Base-by-base conservation (phyloP, 2,329 filamentous ascomycete genomes). In the Xylaria sp. region DNA sequence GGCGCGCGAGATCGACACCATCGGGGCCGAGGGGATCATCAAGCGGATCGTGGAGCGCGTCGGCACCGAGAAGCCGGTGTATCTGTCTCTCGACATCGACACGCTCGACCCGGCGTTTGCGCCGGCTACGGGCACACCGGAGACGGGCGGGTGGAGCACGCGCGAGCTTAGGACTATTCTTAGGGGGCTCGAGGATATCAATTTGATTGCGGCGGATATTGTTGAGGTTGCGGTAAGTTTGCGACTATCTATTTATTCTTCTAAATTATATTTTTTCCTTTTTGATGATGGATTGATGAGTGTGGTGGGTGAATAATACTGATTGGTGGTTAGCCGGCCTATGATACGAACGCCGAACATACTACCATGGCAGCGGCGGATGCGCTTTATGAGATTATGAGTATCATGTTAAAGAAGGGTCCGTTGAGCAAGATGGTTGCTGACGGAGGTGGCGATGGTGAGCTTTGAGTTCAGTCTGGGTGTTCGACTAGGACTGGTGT, bases 61-160 rank as follows among this genome's bases (percentile, higher is more conserved):
- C 20, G 92, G 92, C 9, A 91, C 90, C 25, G 85, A 86, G 63
- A 90, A 89, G 69, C 93, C 93, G 0, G 92, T 96, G 0, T 97
- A 97, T 77, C 82, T 97, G 39, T 92, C 89, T 7, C 90, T 97
- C 56, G 94, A 97, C 77, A 97, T 97, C 75, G 94, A 97, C 77
- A 94, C 93, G 0, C 84, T 97, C 3, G 94, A 97, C 78, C 94
- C 94, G 8, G 92, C 92, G 5, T 95, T 93, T 74, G 91, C 91
- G 0, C 91, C 91, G 13, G 91, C 90, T 0, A 93, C 91, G 0
- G 91, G 91, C 9, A 93, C 91, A 0, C 91, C 91, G 1, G 91
- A 93, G 83, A 93, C 91, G 0, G 91, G 91, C 10, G 91, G 91
- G 2, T 93, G 91, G 91, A 89, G 88, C 1, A 93, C 91, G 0